phyloP scores from a whole-genome alignment of 2,329 filamentous ascomycete genomes.

The Microthyrium microscopicum region DNA sequence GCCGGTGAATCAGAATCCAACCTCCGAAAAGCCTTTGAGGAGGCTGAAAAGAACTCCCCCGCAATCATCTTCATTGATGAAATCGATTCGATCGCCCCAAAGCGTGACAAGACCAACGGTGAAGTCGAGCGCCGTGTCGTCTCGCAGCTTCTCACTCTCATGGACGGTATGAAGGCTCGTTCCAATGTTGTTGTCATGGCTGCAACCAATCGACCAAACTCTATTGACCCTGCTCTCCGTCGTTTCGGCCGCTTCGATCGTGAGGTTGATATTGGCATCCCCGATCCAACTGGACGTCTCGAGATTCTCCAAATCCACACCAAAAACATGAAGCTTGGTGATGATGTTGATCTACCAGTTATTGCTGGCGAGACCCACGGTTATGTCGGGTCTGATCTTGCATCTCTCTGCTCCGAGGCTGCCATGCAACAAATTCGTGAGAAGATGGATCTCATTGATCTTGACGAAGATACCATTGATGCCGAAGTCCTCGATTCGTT shows the following conservation, averaged over 20 bases:
- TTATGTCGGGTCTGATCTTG: conserved; percentile 96
- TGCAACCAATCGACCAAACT: conserved; percentile 96
- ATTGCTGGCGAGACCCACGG: conserved; percentile 97
- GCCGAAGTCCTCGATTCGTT: conserved; percentile 96
- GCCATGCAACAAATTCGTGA: conserved; percentile 99
- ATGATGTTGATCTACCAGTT: conserved; percentile 91
- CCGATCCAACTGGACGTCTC: conserved; percentile 92
- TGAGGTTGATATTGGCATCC: conserved; percentile 96
- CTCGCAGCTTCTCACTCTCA: conserved; percentile 87
- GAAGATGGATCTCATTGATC: conserved; percentile 99
- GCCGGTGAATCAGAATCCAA: conserved; percentile 98
- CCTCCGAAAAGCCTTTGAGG: conserved; percentile 95
- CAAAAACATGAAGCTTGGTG: conserved; percentile 99
- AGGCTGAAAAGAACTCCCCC: conserved; percentile 98
- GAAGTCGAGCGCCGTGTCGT: conserved; percentile 98
- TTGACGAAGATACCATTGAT: conserved; percentile 97
- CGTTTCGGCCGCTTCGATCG: conserved; percentile 98
- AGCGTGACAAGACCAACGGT: conserved; percentile 99
- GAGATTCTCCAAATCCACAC: conserved; percentile 99
- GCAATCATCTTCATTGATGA: conserved; percentile 99
- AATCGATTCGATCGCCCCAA: conserved; percentile 96
- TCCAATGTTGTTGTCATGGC: conserved; percentile 99
- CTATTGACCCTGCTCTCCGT: conserved; percentile 91
- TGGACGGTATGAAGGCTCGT: conserved; percentile 99
- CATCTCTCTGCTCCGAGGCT: conserved; percentile 94